A percentile compares a stretch with the other conserved stretches of the same genome.
phyloP scores from a whole-genome alignment of 1,139 yeast genomes.

The Pneumocystis jirovecii region DNA sequence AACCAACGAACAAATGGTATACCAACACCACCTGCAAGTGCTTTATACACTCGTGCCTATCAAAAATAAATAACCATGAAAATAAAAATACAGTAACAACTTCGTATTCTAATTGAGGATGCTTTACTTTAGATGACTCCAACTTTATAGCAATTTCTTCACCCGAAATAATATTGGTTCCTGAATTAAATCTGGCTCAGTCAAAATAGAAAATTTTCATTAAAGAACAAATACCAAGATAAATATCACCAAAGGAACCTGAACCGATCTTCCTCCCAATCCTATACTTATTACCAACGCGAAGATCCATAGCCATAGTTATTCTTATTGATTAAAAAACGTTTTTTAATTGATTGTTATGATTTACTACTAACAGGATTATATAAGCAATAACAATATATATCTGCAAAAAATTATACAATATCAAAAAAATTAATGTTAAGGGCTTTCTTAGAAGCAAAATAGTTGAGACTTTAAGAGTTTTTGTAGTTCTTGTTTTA shows the following conservation, averaged over 20 bases:
- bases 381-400: background rate
- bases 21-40: constrained; percentile 92
- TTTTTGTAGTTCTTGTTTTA: background rate
- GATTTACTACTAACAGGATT: background rate
- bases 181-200: constrained; percentile 16
- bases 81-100: constrained; percentile 45
- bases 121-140: constrained; percentile 80
- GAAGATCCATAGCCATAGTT: constrained; percentile 11
- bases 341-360: background rate
- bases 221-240: constrained; percentile 37
- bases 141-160: constrained; percentile 95
- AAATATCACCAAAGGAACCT: constrained; percentile 95
- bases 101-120: constrained; percentile 93
- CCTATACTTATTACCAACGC: constrained; percentile 75
- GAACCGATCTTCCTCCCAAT: constrained; percentile 94
- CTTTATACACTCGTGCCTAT: constrained; percentile 38
- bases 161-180: constrained; percentile 82
- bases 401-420: background rate
- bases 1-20: constrained; percentile 95
- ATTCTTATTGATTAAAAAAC: background rate
- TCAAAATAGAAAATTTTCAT: background rate
- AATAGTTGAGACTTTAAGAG: background rate
- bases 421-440: background rate
- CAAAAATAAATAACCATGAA: background rate
- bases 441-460: background rate